Percentiles rank a stretch among this genome's conserved stretches.
These are phyloP conservation scores for Oryza coarctata DNA, from an alignment of 176 grass and related monocot species.

Conservation along the genomic window DNA sequence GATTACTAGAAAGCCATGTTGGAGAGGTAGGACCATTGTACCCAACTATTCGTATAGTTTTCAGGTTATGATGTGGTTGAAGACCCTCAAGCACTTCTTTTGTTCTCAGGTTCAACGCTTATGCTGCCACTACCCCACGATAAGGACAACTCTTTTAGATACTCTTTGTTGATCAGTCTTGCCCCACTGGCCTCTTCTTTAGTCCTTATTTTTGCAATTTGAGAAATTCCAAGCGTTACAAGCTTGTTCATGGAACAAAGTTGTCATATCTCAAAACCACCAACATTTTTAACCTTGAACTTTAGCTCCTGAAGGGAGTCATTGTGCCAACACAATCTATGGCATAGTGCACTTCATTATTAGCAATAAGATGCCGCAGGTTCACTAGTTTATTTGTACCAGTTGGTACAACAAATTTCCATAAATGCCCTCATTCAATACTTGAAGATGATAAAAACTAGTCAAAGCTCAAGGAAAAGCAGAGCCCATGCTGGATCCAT, in stretches of 20 bases:
- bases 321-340: conserved; percentile 10
- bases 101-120: neutral
- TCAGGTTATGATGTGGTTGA: conserved; percentile 31
- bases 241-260: conserved; percentile 35
- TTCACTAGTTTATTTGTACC: conserved; percentile 45
- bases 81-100: conserved; percentile 38
- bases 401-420: neutral
- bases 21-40: conserved; percentile 19
- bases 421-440: neutral
- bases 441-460: conserved; percentile 42
- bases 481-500: rapidly evolving
- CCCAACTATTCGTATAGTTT: conserved; percentile 22
- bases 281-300: conserved; percentile 33
- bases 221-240: conserved; percentile 1
- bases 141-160: neutral
- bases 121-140: neutral
- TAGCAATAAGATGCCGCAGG: conserved; percentile 41
- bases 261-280: conserved; percentile 26
- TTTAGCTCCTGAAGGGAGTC: conserved; percentile 32
- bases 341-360: neutral
- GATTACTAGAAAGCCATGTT: neutral
- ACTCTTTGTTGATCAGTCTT: neutral
- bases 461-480: neutral
- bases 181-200: neutral
- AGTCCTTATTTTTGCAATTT: conserved; percentile 10